Conservation (phyloP, 1,284 basidiomycete genomes). For the Cryptococcus sp. region DNA sequence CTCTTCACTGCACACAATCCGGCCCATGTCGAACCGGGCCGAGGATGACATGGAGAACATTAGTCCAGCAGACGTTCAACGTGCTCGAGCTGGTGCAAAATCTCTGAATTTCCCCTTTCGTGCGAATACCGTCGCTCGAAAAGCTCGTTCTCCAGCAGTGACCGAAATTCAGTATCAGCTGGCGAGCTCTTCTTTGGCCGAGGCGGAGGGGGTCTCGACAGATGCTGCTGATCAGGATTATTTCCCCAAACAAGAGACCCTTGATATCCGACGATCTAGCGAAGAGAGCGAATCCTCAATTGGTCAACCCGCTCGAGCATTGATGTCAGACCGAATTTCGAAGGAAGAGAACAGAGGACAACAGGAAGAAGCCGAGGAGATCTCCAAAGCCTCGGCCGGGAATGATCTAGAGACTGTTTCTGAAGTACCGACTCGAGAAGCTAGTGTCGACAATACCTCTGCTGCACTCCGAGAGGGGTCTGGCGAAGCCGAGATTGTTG, state of each 20-base stretch:
- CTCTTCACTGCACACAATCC: constrained; percentile 42
- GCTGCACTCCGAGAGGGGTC: constrained; percentile 26
- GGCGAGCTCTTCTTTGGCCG: constrained; percentile 4
- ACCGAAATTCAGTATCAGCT: constrained; percentile 35
- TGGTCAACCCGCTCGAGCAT: constrained; percentile 5
- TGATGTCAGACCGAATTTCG: constrained; percentile 38
- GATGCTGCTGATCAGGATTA: background rate
- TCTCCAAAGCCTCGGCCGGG: constrained; percentile 20
- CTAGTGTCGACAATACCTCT: constrained; percentile 15
- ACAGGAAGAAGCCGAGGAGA: constrained; percentile 53
- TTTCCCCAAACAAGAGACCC: background rate
- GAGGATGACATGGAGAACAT: constrained; percentile 4
- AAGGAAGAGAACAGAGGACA: constrained; percentile 45
- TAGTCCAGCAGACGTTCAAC: background rate
- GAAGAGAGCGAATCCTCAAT: constrained; percentile 1
- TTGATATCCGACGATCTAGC: background rate
- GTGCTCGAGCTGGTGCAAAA: constrained; percentile 4
- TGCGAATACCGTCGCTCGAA: constrained; percentile 38
- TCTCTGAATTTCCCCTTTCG: constrained; percentile 38
- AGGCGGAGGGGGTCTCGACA: background rate
- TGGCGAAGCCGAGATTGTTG: constrained; percentile 17
- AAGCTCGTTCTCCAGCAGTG: constrained; percentile 25
- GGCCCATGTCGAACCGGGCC: constrained; percentile 21
- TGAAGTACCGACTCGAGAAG: constrained; percentile 2
- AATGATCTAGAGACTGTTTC: constrained; percentile 6